These are phyloP conservation scores for Helianthus annuus DNA, from an alignment of 129 eudicot species.

Conservation along the genomic window DNA sequence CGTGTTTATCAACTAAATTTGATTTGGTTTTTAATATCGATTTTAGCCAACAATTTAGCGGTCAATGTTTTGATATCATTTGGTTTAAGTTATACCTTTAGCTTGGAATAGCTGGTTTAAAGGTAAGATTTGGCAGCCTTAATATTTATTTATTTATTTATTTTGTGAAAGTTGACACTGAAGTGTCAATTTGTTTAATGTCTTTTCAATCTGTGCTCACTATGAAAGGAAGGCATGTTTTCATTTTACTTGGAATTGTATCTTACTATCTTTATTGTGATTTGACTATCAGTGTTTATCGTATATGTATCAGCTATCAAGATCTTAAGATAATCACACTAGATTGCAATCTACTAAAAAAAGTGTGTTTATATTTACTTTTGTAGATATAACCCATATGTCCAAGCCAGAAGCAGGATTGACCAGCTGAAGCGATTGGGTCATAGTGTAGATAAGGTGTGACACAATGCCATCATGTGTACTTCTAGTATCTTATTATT, in stretches of 20 bases:
- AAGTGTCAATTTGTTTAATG: neutral
- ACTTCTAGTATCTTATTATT: neutral
- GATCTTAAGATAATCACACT: neutral
- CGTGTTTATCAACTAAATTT: neutral
- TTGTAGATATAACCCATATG: constrained; percentile 93
- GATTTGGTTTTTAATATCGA: neutral
- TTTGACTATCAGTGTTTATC: neutral
- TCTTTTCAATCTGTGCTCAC: neutral
- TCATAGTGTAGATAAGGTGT: constrained; percentile 95
- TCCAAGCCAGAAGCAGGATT: constrained; percentile 94
- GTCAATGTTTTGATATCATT: neutral
- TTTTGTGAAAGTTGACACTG: neutral
- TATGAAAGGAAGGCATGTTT: neutral
- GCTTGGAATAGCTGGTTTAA: neutral
- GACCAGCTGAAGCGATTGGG: constrained; percentile 98
- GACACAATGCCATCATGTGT: constrained; percentile 1
- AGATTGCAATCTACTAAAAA: neutral
- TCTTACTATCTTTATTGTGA: neutral
- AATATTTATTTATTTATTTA: neutral
- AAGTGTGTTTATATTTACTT: neutral
- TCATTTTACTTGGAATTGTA: neutral
- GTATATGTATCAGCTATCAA: neutral
- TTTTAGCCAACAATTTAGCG: neutral
- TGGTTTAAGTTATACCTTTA: neutral
- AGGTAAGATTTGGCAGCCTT: neutral